Evolutionary conservation across 805 yeast genomes (phyloP).

Genomic region (Suhomyces kilbournensis): DNA sequence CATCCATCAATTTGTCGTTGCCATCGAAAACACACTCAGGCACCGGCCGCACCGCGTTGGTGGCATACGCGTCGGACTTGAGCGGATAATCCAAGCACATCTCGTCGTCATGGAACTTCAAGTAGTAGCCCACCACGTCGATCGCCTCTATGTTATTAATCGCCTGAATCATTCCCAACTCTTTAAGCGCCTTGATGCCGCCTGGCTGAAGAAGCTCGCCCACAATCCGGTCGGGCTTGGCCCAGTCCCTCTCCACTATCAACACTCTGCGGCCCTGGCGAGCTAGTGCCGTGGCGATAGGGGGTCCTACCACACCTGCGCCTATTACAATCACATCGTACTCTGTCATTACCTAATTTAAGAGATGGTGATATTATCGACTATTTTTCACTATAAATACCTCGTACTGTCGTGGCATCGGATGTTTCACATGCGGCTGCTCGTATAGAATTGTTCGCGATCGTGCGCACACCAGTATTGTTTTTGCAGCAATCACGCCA

Average conservation of each 20-base stretch:
- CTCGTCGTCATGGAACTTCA: conserved; percentile 58
- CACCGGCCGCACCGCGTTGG: conserved; percentile 46
- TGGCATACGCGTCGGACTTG: conserved; percentile 44
- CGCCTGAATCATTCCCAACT: conserved; percentile 79
- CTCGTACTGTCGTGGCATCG: background rate
- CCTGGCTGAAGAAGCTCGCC: conserved; percentile 98
- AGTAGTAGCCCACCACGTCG: conserved; percentile 75
- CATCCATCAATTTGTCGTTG: conserved; percentile 51
- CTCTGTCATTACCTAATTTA: background rate
- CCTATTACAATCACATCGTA: conserved; percentile 90
- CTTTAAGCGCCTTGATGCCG: conserved; percentile 80
- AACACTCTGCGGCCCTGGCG: conserved; percentile 84
- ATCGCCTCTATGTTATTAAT: conserved; percentile 75
- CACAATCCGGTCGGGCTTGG: conserved; percentile 91
- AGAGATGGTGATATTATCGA: too few species aligned
- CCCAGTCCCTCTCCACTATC: conserved; percentile 83
- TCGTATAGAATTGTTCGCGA: background rate
- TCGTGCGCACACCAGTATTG: background rate
- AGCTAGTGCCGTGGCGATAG: conserved; percentile 85
- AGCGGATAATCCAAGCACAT: conserved; percentile 70
- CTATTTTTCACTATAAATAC: background rate
- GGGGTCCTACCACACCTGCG: conserved; percentile 98
- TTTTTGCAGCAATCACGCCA: background rate
- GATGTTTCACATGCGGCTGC: background rate
- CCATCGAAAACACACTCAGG: conserved; percentile 55